Evolutionary conservation across 148 eudicot genomes (phyloP), one percentile per base, ranked within the genome.

Genomic region (Silene latifolia): DNA sequence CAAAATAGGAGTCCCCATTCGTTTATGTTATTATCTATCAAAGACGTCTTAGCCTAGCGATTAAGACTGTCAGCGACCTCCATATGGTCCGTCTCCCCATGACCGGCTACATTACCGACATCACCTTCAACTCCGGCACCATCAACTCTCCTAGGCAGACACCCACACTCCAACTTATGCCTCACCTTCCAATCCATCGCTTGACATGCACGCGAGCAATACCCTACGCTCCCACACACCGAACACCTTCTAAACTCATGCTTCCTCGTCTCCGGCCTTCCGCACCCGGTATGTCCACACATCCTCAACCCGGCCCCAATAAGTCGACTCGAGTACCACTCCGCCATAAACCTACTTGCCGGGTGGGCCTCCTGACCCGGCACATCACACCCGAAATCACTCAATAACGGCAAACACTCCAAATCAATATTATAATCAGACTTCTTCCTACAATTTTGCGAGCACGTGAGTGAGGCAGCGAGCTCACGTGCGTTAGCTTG

Each of bases 401-500:
- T 91, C 4, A 94, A 73, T 72, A 92, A 19, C 27, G 97, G 93
- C 56, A 51, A 51, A 64, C 97, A 91, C 2, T 77, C 85, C 20
- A 65, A 14, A 29, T 15, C 54, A 0, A 47, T 11, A n/a, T 9
- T 32, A 20, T 17, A 12, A 18, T 32, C 4, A 66, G 21, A 32
- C 10, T 14, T 27, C 25, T 63, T 24, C 3, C 15, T 25, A 15
- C 17, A 4, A 51, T 51, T 39, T 7, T 15, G 56, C 18, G 17
- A 51, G 56, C 17, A 67, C 17, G 86, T 67, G 44, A 88, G 69
- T 8, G 89, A 89, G 0, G 84, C 69, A 13, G 92, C 92, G 2
- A 94, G 88, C 87, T 94, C 98, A 39, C 93, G 93, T 7, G 98
- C 96, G 87, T 94, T 94, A 57, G 98, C 98, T 39, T 88, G 97